Evolutionary conservation across 352 stramenopile species (phyloP).

Genomic region (Phytophthora sojae): DNA sequence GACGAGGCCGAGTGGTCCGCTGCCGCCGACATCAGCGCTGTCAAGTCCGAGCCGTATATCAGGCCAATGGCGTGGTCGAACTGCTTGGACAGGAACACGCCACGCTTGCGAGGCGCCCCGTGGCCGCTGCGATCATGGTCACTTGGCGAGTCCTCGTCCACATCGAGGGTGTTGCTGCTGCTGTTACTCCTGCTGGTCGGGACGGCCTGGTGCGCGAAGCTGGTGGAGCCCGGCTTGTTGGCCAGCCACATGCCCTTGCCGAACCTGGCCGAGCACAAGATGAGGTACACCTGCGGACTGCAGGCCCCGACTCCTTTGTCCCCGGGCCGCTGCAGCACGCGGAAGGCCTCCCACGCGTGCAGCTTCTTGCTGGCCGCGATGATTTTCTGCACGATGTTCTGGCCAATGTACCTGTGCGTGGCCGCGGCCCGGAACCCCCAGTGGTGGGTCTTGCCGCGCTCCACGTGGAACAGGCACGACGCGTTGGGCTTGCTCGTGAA

Average conservation of each 20-base stretch:
- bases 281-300: slow-evolving; percentile 63
- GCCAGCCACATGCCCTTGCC: slow-evolving; percentile 86
- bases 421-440: slow-evolving; percentile 79
- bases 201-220: slow-evolving; percentile 19
- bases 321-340: slow-evolving; percentile 58
- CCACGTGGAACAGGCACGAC: slow-evolving; percentile 79
- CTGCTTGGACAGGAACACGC: slow-evolving; percentile 75
- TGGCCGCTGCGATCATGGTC: slow-evolving; percentile 21
- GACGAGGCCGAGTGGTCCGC: slow-evolving; percentile 15
- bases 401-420: slow-evolving; percentile 72
- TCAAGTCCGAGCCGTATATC: slow-evolving; percentile 74
- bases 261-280: slow-evolving; percentile 80
- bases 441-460: slow-evolving; percentile 78
- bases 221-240: slow-evolving; percentile 41
- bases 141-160: slow-evolving; percentile 25
- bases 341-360: slow-evolving; percentile 76
- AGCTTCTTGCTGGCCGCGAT: slow-evolving; percentile 73
- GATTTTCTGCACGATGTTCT: slow-evolving; percentile 77
- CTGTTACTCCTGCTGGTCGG: slow-evolving; percentile 32
- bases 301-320: slow-evolving; percentile 20
- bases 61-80: slow-evolving; percentile 72
- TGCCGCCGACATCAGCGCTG: slow-evolving; percentile 46
- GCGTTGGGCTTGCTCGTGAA: slow-evolving; percentile 66
- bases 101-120: slow-evolving; percentile 19
- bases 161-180: not conserved